A percentile compares a stretch with the other conserved stretches of the same genome.
These are phyloP conservation scores for Coprinopsis sp. DNA, from an alignment of 768 basidiomycete species.

Conservation along the genomic window DNA sequence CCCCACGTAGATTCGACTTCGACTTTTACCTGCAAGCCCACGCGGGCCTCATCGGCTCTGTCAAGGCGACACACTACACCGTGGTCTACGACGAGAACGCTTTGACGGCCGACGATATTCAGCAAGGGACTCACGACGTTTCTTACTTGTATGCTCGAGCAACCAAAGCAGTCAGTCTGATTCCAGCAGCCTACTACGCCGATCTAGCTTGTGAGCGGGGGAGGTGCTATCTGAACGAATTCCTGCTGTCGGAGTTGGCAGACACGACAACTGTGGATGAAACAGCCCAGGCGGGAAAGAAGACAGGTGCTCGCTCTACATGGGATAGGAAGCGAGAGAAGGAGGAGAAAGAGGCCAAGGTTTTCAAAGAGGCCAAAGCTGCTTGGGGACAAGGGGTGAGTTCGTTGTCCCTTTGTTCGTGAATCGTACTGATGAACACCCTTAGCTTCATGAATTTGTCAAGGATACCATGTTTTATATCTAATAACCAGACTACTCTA, in stretches of 20 bases:
- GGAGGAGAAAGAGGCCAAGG: constrained; percentile 35
- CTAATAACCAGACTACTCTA: no score
- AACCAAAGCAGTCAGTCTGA: constrained; percentile 77
- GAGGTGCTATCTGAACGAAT: constrained; percentile 69
- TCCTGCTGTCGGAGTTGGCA: constrained; percentile 52
- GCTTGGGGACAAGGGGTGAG: constrained; percentile 54
- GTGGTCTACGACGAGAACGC: constrained; percentile 75
- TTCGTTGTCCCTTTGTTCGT: constrained; percentile 6
- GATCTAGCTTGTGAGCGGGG: constrained; percentile 82
- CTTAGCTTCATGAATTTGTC: constrained; percentile 1
- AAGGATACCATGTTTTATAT: constrained; percentile 5
- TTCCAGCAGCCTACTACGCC: constrained; percentile 78
- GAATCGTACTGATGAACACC: constrained; percentile 2
- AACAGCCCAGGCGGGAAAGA: constrained; percentile 11
- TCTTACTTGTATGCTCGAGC: constrained; percentile 80
- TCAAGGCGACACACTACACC: constrained; percentile 72
- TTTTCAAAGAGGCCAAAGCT: constrained; percentile 39
- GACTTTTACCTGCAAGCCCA: constrained; percentile 74
- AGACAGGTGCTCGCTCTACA: background rate
- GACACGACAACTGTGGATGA: constrained; percentile 27
- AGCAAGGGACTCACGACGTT: constrained; percentile 63
- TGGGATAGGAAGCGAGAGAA: constrained; percentile 23
- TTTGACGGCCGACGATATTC: constrained; percentile 66
- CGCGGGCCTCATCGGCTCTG: constrained; percentile 66
- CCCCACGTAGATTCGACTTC: constrained; percentile 48